These are phyloP conservation scores for Pseudovirgaria hyperparasitica DNA, from an alignment of 2,329 filamentous ascomycete species.

Conservation along the genomic window DNA sequence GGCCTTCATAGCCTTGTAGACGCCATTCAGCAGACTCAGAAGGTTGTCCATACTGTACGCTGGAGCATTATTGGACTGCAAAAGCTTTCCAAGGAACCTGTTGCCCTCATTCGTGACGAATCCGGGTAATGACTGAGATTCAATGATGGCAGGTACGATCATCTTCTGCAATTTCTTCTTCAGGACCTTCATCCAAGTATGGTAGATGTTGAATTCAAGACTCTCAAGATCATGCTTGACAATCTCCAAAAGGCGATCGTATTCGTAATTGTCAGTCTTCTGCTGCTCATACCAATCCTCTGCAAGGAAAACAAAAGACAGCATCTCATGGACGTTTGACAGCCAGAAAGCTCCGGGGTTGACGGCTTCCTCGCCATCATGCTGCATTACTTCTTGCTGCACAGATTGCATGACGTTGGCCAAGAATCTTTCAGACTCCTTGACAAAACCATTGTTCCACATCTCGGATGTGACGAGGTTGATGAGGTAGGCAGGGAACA, in stretches of 20 bases:
- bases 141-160: conserved; percentile 98
- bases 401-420: conserved; percentile 99
- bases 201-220: conserved; percentile 99
- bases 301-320: conserved; percentile 96
- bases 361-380: conserved; percentile 92
- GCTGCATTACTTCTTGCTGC: conserved; percentile 98
- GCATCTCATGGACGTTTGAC: conserved; percentile 98
- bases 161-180: conserved; percentile 99
- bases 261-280: conserved; percentile 98
- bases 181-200: conserved; percentile 99
- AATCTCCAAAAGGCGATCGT: conserved; percentile 92
- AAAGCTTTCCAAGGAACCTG: conserved; percentile 91
- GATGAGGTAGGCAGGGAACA: conserved; percentile 98
- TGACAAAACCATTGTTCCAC: conserved; percentile 99
- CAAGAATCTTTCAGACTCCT: conserved; percentile 96
- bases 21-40: conserved; percentile 86
- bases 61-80: conserved; percentile 78
- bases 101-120: conserved; percentile 99
- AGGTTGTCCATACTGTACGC: conserved; percentile 99
- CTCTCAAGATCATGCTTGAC: conserved; percentile 98
- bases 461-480: conserved; percentile 98
- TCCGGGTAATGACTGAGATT: conserved; percentile 92
- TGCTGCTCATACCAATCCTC: conserved; percentile 99
- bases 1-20: conserved; percentile 97
- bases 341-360: conserved; percentile 98